phyloP scores from a whole-genome alignment of 2,329 filamentous ascomycete species.

The Lasiodiplodia gonubiensis region DNA sequence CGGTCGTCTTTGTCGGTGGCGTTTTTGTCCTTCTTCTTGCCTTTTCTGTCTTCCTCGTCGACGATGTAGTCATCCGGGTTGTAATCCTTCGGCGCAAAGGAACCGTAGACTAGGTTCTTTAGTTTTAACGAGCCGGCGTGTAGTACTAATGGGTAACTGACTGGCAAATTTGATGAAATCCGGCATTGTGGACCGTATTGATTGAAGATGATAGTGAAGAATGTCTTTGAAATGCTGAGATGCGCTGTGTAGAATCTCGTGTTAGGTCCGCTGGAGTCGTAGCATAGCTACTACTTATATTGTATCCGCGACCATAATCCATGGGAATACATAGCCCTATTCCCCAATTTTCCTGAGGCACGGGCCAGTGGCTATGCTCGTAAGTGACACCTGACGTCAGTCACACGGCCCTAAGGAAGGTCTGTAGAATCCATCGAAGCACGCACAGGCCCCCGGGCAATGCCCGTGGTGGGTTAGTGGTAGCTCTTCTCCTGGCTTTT shows the following conservation, averaged over 20 bases:
- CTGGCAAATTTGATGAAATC: background rate
- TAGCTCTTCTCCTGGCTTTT: background rate
- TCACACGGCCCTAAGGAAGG: background rate
- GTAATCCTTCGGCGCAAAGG: background rate
- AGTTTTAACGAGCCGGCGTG: background rate
- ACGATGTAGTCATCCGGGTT: background rate
- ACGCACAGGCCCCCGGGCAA: background rate
- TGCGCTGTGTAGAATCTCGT: background rate
- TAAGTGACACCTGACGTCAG: background rate
- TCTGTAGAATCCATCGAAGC: background rate
- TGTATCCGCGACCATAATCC: background rate
- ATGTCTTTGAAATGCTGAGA: background rate
- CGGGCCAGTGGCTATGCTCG: background rate
- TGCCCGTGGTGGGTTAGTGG: background rate
- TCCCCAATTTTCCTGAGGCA: background rate
- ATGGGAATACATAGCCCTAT: background rate
- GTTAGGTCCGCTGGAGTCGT: background rate
- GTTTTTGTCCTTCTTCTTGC: background rate
- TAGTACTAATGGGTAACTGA: background rate
- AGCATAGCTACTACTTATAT: background rate
- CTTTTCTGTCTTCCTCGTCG: background rate
- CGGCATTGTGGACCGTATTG: background rate
- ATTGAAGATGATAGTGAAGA: background rate
- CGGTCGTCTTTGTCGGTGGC: background rate
- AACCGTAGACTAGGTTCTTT: background rate